phyloP scores from a whole-genome alignment of 1,139 yeast species.

The Pichia sp. region DNA sequence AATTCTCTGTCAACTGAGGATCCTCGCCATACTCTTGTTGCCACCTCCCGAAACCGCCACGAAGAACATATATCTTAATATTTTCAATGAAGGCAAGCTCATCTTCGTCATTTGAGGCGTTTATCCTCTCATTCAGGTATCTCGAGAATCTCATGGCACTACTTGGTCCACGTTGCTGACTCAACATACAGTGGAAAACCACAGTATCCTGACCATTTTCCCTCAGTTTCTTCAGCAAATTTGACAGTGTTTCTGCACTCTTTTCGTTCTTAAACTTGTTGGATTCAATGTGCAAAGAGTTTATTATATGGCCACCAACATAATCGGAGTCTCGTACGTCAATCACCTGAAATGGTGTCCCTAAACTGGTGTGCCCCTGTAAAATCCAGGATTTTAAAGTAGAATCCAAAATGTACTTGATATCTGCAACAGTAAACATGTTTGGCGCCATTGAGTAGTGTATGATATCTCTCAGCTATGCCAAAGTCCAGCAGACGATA shows the following conservation, averaged over 20 bases:
- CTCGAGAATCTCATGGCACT: constrained; percentile 68
- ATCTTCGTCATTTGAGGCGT: constrained; percentile 18
- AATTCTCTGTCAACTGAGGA: constrained; percentile 61
- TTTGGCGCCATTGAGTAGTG: constrained; percentile 4
- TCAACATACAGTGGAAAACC: constrained; percentile 84
- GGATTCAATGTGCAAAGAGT: constrained; percentile 57
- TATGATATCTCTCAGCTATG: too few species aligned
- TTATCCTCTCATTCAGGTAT: constrained; percentile 38
- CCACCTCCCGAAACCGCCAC: constrained; percentile 88
- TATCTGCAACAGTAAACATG: constrained; percentile 15
- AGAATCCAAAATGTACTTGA: constrained; percentile 18
- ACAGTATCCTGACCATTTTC: constrained; percentile 45
- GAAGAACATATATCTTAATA: constrained; percentile 62
- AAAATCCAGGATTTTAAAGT: constrained; percentile 24
- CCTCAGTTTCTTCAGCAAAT: constrained; percentile 29
- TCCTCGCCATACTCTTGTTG: constrained; percentile 71
- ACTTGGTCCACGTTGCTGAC: constrained; percentile 88
- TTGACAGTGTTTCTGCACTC: background rate
- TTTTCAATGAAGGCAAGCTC: constrained; percentile 19
- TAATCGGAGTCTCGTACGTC: constrained; percentile 87
- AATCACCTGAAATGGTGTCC: constrained; percentile 56
- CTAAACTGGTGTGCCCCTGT: constrained; percentile 15
- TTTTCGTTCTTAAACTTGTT: constrained; percentile 40
- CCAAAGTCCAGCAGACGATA: too few species aligned
- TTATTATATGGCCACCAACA: constrained; percentile 69